Conservation (phyloP, 2,329 filamentous ascomycete species). For the Pseudogymnoascus sp. region DNA sequence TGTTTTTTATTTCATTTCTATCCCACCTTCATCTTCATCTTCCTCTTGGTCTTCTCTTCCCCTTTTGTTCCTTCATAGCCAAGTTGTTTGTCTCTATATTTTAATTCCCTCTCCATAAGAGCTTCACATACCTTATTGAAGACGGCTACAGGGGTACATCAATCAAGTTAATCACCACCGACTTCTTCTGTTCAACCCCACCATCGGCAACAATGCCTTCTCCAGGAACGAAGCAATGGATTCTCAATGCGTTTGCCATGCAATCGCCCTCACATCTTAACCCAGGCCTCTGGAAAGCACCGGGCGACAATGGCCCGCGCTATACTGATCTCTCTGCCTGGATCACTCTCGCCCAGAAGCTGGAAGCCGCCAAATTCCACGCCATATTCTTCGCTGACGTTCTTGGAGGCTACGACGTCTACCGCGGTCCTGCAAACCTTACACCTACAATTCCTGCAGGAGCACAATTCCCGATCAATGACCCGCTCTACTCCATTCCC, state of each 20-base stretch:
- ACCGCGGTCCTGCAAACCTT: slow-evolving; percentile 53
- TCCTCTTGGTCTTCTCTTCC: neutral
- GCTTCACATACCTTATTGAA: neutral
- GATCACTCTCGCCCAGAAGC: slow-evolving; percentile 51
- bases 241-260: slow-evolving; percentile 45
- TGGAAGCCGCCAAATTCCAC: slow-evolving; percentile 57
- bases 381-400: slow-evolving; percentile 63
- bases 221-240: slow-evolving; percentile 31
- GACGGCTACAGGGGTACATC: neutral
- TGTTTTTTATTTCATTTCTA: neutral
- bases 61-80: neutral
- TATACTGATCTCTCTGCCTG: slow-evolving; percentile 57
- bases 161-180: neutral
- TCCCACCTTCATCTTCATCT: neutral
- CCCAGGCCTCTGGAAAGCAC: slow-evolving; percentile 56
- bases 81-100: neutral
- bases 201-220: neutral
- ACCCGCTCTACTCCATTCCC: slow-evolving; percentile 55
- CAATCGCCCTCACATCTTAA: slow-evolving; percentile 45
- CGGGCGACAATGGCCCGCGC: slow-evolving; percentile 53
- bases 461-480: slow-evolving; percentile 64
- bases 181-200: neutral
- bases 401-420: slow-evolving; percentile 62
- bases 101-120: neutral
- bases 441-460: slow-evolving; percentile 54